Evolutionary conservation across 1,139 yeast species (phyloP).

Genomic region (Sugiyamaella pinicola): DNA sequence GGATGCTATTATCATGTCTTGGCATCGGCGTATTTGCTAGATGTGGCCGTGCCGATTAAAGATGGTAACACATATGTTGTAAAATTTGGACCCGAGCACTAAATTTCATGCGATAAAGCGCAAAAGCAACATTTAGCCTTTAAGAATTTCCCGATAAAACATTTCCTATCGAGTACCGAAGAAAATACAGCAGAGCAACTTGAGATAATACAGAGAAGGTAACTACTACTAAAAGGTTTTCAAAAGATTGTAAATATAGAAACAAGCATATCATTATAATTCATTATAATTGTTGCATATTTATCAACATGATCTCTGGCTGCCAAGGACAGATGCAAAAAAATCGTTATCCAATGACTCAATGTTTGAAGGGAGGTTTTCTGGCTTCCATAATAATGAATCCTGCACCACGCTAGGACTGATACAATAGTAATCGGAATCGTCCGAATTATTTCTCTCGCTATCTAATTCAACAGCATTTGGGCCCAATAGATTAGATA

Average conservation of each 20-base stretch:
- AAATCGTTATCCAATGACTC: conserved; percentile 23
- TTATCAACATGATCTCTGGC: conserved; percentile 32
- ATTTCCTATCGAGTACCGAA: no score
- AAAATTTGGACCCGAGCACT: not conserved
- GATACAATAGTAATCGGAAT: conserved; percentile 4
- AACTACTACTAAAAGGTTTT: no score
- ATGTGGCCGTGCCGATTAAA: not conserved
- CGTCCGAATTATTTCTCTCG: not conserved
- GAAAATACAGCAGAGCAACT: no score
- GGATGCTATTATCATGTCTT: not conserved
- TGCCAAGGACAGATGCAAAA: conserved; percentile 25
- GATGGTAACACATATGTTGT: not conserved
- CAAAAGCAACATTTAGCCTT: no score
- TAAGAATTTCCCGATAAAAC: no score
- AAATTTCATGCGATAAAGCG: not conserved
- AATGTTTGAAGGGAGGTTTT: conserved; percentile 21
- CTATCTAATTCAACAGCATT: conserved; percentile 15
- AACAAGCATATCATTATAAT: not conserved
- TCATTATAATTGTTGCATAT: not conserved
- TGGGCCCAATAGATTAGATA: conserved; percentile 21
- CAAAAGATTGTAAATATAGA: not conserved
- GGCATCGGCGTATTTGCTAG: not conserved
- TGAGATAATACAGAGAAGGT: no score
- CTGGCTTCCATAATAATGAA: conserved; percentile 16
- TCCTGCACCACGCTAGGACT: conserved; percentile 6